Evolutionary conservation across 805 yeast species (phyloP).

Genomic region (Kodamaea lidongshanica): DNA sequence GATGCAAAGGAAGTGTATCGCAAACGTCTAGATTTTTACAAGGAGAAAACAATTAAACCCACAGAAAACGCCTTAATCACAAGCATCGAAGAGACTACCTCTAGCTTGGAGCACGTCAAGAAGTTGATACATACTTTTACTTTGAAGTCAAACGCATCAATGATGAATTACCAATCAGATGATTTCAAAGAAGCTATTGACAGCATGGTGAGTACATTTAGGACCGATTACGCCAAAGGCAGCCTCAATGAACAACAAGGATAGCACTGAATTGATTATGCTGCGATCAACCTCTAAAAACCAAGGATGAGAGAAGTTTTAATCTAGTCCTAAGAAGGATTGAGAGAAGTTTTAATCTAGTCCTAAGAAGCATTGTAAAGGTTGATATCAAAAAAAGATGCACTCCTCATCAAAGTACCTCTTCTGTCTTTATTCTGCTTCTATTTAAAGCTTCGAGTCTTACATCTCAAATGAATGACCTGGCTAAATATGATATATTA

Average conservation of each 20-base stretch:
- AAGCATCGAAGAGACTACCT: slow-evolving; percentile 3
- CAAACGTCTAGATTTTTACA: neutral
- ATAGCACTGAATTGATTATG: no score
- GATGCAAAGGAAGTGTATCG: slow-evolving; percentile 1
- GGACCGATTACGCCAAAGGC: slow-evolving; percentile 3
- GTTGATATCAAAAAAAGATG: neutral
- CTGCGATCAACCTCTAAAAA: no score
- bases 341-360: no score
- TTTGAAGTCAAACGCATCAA: neutral
- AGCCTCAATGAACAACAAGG: no score
- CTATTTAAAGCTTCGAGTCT: no score
- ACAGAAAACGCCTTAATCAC: slow-evolving; percentile 3
- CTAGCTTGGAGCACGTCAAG: slow-evolving; percentile 5
- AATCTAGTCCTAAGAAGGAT: no score
- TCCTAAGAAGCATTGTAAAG: no score
- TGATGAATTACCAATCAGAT: slow-evolving; percentile 1
- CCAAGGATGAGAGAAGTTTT: no score
- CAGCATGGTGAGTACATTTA: slow-evolving; percentile 1
- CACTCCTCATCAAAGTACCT: neutral
- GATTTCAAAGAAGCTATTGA: slow-evolving; percentile 4
- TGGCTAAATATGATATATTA: no score
- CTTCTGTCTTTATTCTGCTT: neutral
- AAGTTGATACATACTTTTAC: slow-evolving; percentile 3
- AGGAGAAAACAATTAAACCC: slow-evolving; percentile 2
- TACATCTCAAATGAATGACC: no score